Conservation (phyloP, 306 rosid genomes). For the Dryas octopetala region DNA sequence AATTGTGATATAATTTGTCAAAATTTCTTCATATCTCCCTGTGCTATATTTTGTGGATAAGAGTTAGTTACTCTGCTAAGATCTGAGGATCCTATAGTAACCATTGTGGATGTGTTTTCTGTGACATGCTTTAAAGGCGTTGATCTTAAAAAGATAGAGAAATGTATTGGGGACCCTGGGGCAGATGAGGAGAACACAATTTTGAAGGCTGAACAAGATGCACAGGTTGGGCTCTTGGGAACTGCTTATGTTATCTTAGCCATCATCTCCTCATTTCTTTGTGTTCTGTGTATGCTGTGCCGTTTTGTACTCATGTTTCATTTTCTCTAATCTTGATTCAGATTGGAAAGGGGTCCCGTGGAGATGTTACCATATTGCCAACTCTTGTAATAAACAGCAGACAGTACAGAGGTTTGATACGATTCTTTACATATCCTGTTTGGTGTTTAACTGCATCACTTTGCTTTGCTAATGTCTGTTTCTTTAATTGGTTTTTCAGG, state of each 20-base stretch:
- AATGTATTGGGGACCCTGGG: conserved; percentile 71
- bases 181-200: conserved; percentile 72
- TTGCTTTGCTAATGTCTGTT: conserved; percentile 1
- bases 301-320: conserved; percentile 24
- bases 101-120: conserved; percentile 7
- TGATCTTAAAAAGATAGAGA: conserved; percentile 69
- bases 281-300: neutral
- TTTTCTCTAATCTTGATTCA: conserved; percentile 34
- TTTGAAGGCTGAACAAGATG: conserved; percentile 86
- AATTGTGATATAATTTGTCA: neutral
- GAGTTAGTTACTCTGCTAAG: conserved; percentile 2
- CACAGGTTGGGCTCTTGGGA: conserved; percentile 55
- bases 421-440: conserved; percentile 9
- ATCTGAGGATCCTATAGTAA: neutral
- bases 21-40: neutral
- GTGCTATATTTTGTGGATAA: neutral
- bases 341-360: conserved; percentile 90
- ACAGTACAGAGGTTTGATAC: conserved; percentile 78
- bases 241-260: conserved; percentile 2
- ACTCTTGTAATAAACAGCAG: conserved; percentile 89
- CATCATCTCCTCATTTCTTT: conserved; percentile 12
- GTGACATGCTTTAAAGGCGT: conserved; percentile 44
- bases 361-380: conserved; percentile 95
- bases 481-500: conserved; percentile 45
- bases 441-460: neutral